Conservation (phyloP, 345 rosid genomes). For the Syzygium jambos region DNA sequence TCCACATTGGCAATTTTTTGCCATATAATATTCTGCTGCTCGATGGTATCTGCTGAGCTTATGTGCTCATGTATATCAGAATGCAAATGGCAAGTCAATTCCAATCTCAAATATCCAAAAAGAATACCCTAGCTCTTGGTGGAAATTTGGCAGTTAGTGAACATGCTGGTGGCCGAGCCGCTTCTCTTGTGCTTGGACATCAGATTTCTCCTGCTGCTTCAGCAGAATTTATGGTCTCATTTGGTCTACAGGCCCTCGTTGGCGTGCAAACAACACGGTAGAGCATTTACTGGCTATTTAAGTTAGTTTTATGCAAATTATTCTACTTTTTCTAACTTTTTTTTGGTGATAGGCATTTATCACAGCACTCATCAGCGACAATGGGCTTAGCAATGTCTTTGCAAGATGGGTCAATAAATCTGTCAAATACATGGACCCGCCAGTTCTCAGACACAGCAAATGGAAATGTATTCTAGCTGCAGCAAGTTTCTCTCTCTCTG, state of each 20-base stretch:
- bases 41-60: conserved; percentile 1
- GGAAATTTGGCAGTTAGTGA: conserved; percentile 75
- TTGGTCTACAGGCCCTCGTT: conserved; percentile 67
- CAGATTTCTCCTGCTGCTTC: conserved; percentile 72
- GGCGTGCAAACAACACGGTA: conserved; percentile 82
- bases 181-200: conserved; percentile 51
- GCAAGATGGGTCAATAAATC: conserved; percentile 86
- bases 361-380: conserved; percentile 77
- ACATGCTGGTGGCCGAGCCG: conserved; percentile 69
- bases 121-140: conserved; percentile 49
- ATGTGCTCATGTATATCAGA: conserved; percentile 28
- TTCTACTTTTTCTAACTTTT: not conserved
- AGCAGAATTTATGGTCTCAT: conserved; percentile 65
- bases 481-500: not conserved
- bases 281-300: conserved; percentile 2
- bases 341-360: conserved; percentile 46
- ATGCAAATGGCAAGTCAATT: conserved; percentile 87
- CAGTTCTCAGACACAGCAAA: conserved; percentile 75
- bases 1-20: not conserved
- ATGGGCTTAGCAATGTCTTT: conserved; percentile 69
- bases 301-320: not conserved
- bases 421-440: conserved; percentile 86
- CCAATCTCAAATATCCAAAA: conserved; percentile 76
- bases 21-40: not conserved
- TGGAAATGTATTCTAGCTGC: conserved; percentile 63